Evolutionary conservation across 225 moss, liverwort and hornwort species (phyloP), one percentile per base, ranked within the genome.

Genomic region (Pseudoscleropodium purum): DNA sequence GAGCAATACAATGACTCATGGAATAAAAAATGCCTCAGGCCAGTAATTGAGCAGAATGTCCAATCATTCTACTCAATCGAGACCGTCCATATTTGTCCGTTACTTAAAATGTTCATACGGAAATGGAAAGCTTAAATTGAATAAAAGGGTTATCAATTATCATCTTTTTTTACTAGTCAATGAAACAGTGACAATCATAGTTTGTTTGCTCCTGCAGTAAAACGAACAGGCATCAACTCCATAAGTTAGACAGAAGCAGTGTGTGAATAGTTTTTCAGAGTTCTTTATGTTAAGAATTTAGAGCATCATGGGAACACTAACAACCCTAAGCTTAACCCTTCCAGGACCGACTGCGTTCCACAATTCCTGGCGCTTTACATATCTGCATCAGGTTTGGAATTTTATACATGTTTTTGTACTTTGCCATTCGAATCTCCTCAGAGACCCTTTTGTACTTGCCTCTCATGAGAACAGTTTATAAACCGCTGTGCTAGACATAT

Each of bases 381-480:
- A 15, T 8, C 14, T 82, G 45, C 63, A 43, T 33, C 23, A 85
- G 37, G 20, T 59, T 11, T 34, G 31, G 65, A 56, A 77, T 57
- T 30, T 15, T 56, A 2, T 0, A 13, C 51, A 11, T 31, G 5
- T 37, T 54, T 15, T 12, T 4, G 25, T 9, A 24, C 25, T 25
- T 26, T 26, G 26, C 54, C 25, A 56, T 23, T 75, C 19, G 7
- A 31, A 2, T 51, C 33, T 51, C 54, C 54, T 15, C 26, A 25
- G 16, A 4, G 10, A n/a, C 4, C 26, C 4, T 37, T 56, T 17
- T 25, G 56, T 56, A 8, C 34, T 23, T 15, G 6, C 4, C 26
- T 4, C 4, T n/a, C 1, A 0, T 0, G 6, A 37, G 24, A 0
- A 10, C 15, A 6, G 25, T 78, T 78, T 78, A 54, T 78, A 78